Evolutionary conservation across 208 protist genomes (phyloP).

Genomic region (Trypanosoma grayi): DNA sequence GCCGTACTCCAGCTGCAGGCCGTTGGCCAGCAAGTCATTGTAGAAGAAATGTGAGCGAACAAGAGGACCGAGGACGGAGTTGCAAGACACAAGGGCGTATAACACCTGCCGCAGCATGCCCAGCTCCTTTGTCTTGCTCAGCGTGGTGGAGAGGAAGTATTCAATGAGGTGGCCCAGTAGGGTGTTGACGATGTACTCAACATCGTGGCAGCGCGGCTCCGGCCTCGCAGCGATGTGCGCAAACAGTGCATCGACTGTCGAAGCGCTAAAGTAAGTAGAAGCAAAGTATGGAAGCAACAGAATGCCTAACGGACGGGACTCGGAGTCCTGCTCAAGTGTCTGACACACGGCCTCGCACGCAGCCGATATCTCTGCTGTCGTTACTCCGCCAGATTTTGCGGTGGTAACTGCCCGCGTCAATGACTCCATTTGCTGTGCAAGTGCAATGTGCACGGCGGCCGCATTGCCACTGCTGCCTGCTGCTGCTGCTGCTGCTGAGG

Average conservation of each 20-base stretch:
- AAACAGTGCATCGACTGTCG: slow-evolving; percentile 64
- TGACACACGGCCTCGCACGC: slow-evolving; percentile 30
- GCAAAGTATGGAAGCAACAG: slow-evolving; percentile 79
- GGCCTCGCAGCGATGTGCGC: slow-evolving; percentile 42
- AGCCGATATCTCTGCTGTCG: slow-evolving; percentile 19
- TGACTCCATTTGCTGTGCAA: slow-evolving; percentile 55
- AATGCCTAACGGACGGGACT: slow-evolving; percentile 33
- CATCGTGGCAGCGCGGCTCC: slow-evolving; percentile 30
- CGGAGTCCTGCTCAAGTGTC: slow-evolving; percentile 6
- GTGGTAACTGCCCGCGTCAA: slow-evolving; percentile 34
- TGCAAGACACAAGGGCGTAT: slow-evolving; percentile 43
- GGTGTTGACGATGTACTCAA: slow-evolving; percentile 57
- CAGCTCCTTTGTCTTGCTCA: slow-evolving; percentile 44
- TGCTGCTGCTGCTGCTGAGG: neutral
- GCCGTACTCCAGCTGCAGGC: slow-evolving; percentile 57
- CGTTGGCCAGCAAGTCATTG: slow-evolving; percentile 38
- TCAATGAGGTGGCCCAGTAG: slow-evolving; percentile 65
- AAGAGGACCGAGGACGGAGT: slow-evolving; percentile 36
- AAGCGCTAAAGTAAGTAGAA: slow-evolving; percentile 47
- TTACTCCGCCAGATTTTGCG: slow-evolving; percentile 40
- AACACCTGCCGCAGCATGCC: slow-evolving; percentile 47
- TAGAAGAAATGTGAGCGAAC: slow-evolving; percentile 57
- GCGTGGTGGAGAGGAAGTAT: slow-evolving; percentile 37
- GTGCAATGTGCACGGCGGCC: slow-evolving; percentile 24
- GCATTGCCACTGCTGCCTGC: neutral